Evolutionary conservation across 2,329 filamentous ascomycete genomes (phyloP), one percentile per base, ranked within the genome.

Genomic region (Malbranchea zuffiana): DNA sequence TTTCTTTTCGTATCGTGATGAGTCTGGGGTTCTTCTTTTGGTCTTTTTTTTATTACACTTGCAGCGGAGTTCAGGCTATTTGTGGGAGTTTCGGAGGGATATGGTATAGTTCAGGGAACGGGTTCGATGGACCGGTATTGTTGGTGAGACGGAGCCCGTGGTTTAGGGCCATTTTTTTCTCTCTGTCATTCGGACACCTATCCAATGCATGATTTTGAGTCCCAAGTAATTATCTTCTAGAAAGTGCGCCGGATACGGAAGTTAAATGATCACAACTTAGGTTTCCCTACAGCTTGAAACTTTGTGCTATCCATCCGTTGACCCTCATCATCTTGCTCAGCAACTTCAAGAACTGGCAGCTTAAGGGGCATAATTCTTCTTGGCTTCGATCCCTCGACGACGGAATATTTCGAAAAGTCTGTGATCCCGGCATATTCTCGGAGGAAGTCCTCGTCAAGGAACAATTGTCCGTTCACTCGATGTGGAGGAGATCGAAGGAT

Each of bases 381-480:
- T 0, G 84, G 83, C 1, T 40, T 60, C 0, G 71, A 49, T 1
- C 80, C 80, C 0, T 71, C 62, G 1, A 87, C 66, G n/a, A 88
- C 56, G 21, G 68, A 73, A 54, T 92, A 92, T 49, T 75, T 72
- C 0, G 68, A 69, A 49, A 92, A 90, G 53, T 92, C 82, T 0
- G 60, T 67, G 3, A 86, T 65, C 1, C 78, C 76, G 13, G 61
- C 66, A 41, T 78, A 67, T 5, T 71, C 65, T 12, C 80, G 67
- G 19, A 92, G 63, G 46, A 86, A 90, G 52, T 92, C 84, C 54
- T 92, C 84, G 50, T 92, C 85, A 1, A 86, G 70, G 41, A 79
- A 68, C 4, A 88, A 62, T 28, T 74, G 60, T 0, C 84, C 85
- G 52, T 84, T 92, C 15, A 90, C 78, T 3, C 59, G 56, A 1